Base-by-base conservation (phyloP, 2,329 filamentous ascomycete genomes). In the Fusarium continuum region DNA sequence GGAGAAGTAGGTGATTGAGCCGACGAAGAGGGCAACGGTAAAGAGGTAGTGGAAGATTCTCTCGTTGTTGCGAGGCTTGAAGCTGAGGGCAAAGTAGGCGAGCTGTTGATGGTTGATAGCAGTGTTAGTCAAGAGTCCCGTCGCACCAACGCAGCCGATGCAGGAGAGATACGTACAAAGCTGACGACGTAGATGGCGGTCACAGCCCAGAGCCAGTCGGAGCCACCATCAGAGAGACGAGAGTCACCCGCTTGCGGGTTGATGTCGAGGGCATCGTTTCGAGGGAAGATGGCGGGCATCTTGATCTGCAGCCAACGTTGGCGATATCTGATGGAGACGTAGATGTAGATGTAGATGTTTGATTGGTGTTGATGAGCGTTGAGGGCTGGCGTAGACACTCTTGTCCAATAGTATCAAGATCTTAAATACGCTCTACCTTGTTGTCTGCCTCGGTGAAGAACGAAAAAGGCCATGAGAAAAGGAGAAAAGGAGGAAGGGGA, bases 11-110 rank as follows among this genome's bases (percentile, higher is more conserved):
- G 78, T 70, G 61, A 84, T 76, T 17, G 79, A 69, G 52, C 82
- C 83, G 57, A 80, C 78, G 9, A 86, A 75, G 34, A 82, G 76
- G 29, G 78, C 78, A 47, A 84, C 75, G 63, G 74, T 77, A 71
- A 84, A 83, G 61, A 85, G 74, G 71, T 85, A 85, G 75, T 86
- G 82, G 76, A 86, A 86, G 66, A 86, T 79, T 65, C 77, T 79
- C 69, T 86, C 82, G 46, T 79, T 79, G 31, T 77, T 72, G 36
- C 74, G 76, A 31, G 82, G 77, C 10, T 75, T 70, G 68, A 81
- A 78, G 57, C 76, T 77, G 6, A 80, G 71, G 19, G 67, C 75
- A 36, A 75, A 75, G 67, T 79, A 75, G 55, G 51, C 68, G n/a
- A 85, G 65, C 79, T 82, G 34, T 4, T 8, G 19, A 16, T 8